A percentile compares a stretch with the other conserved stretches of the same genome.
Conservation (phyloP, 73 alveolate genomes). For the Paramecium sonneborni region DNA sequence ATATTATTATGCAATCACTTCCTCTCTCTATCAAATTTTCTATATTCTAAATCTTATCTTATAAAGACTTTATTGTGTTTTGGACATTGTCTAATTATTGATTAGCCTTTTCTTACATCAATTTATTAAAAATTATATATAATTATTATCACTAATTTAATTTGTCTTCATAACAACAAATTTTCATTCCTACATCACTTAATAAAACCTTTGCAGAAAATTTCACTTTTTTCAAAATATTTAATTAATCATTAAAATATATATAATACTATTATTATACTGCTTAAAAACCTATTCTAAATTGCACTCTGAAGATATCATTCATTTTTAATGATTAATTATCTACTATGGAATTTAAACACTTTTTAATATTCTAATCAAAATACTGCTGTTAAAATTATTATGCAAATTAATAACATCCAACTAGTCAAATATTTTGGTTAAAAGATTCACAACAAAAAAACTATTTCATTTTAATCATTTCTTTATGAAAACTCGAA, state of each 20-base stretch:
- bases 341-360: not conserved
- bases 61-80: constrained; percentile 53
- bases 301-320: not conserved
- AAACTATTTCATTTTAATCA: not conserved
- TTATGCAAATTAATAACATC: not conserved
- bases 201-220: not conserved
- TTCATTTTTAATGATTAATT: not conserved
- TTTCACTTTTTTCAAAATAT: not conserved
- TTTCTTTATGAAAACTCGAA: not conserved
- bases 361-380: not conserved
- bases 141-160: not conserved
- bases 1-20: constrained; percentile 44
- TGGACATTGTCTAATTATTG: constrained; percentile 25
- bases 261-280: not conserved
- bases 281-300: not conserved
- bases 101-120: not conserved
- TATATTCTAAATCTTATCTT: constrained; percentile 53
- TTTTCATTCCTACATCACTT: not conserved
- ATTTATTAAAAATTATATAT: not conserved
- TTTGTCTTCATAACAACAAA: not conserved
- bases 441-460: not conserved
- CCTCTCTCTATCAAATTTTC: constrained; percentile 63
- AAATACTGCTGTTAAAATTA: not conserved
- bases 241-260: not conserved
- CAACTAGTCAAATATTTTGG: not conserved